Percentiles rank a stretch among this genome's conserved stretches.
phyloP scores from a whole-genome alignment of 2,329 filamentous ascomycete genomes.

The Ceratocystis cacaofunesta region DNA sequence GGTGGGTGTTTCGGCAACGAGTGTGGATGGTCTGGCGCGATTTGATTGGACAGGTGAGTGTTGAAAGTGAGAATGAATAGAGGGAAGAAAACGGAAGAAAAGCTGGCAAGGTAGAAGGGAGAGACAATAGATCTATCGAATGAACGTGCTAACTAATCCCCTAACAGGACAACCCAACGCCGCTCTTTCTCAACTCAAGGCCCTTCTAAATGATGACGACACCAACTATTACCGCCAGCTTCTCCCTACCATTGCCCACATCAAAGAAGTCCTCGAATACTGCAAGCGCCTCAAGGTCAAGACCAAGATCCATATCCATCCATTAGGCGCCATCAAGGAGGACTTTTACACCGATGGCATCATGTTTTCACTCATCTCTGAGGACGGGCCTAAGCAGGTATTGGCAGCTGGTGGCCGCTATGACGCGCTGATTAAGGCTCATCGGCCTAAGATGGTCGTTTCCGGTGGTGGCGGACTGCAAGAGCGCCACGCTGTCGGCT shows the following conservation, averaged over 20 bases:
- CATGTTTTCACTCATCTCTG: slow-evolving; percentile 80
- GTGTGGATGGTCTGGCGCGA: slow-evolving; percentile 72
- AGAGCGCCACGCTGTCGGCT: slow-evolving; percentile 73
- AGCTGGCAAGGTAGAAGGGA: not conserved
- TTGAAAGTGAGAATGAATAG: not conserved
- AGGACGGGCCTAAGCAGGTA: slow-evolving; percentile 68
- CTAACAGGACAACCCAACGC: slow-evolving; percentile 38
- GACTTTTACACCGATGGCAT: slow-evolving; percentile 77
- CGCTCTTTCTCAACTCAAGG: slow-evolving; percentile 43
- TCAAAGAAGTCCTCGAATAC: slow-evolving; percentile 65
- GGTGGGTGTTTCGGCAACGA: slow-evolving; percentile 74
- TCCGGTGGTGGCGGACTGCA: slow-evolving; percentile 33
- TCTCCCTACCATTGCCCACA: slow-evolving; percentile 60
- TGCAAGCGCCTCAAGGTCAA: slow-evolving; percentile 59
- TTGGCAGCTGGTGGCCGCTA: slow-evolving; percentile 91
- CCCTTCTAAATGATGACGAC: slow-evolving; percentile 45
- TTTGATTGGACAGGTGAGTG: slow-evolving; percentile 73
- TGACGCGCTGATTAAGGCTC: slow-evolving; percentile 73
- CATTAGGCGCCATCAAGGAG: slow-evolving; percentile 78
- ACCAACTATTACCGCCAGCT: slow-evolving; percentile 58
- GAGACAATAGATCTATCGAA: not conserved
- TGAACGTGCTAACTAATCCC: slow-evolving; percentile 18
- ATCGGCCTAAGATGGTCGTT: slow-evolving; percentile 50
- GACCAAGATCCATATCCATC: slow-evolving; percentile 69
- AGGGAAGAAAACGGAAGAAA: not conserved